phyloP scores from a whole-genome alignment of 495 filamentous ascomycete genomes.

The Penicillium malachiteum region DNA sequence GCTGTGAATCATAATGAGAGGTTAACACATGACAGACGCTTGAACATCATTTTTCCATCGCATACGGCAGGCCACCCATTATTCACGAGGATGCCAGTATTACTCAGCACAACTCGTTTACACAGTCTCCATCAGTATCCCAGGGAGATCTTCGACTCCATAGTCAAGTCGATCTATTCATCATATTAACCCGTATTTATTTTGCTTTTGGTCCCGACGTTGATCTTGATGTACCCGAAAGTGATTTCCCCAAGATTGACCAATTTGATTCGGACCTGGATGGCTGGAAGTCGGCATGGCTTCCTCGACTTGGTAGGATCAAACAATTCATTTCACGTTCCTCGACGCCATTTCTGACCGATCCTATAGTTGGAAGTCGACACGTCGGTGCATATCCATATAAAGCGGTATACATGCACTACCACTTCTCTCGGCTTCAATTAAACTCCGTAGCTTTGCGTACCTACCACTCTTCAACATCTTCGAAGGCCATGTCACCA shows the following conservation, averaged over 20 bases:
- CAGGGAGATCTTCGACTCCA: constrained; percentile 54
- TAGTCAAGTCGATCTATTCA: constrained; percentile 59
- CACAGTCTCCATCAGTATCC: constrained; percentile 40
- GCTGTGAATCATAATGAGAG: not conserved
- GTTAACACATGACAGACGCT: constrained; percentile 37
- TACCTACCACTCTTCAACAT: constrained; percentile 49
- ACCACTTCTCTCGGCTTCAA: constrained; percentile 56
- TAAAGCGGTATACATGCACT: constrained; percentile 52
- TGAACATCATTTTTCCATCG: constrained; percentile 57
- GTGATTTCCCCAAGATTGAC: constrained; percentile 44
- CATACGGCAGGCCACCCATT: constrained; percentile 54
- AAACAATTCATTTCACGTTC: not conserved
- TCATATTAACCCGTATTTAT: constrained; percentile 56
- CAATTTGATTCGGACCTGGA: constrained; percentile 44
- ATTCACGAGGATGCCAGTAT: constrained; percentile 56
- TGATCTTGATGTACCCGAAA: constrained; percentile 50
- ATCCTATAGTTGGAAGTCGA: constrained; percentile 40
- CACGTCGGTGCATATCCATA: constrained; percentile 54
- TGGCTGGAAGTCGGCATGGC: constrained; percentile 50
- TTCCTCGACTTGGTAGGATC: constrained; percentile 45
- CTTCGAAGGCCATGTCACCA: constrained; percentile 47
- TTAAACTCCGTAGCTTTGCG: constrained; percentile 58
- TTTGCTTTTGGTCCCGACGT: constrained; percentile 59
- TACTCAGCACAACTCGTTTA: constrained; percentile 49
- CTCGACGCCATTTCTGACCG: constrained; percentile 12